Evolutionary conservation across 2,329 filamentous ascomycete species (phyloP), one percentile per base, ranked within the genome.

Genomic region (Claviceps arundinis): DNA sequence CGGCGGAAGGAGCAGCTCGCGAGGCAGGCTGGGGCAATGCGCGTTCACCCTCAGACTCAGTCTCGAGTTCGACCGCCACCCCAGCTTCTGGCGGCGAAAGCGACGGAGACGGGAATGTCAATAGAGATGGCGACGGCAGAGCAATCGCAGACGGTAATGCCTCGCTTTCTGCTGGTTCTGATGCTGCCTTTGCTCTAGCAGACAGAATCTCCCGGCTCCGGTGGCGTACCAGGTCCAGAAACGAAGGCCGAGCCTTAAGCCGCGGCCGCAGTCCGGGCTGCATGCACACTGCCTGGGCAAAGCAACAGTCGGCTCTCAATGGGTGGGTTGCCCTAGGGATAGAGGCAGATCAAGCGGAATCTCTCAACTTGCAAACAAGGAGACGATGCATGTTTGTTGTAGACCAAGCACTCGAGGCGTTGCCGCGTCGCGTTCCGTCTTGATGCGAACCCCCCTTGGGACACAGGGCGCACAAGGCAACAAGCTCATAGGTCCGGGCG

Each of bases 181-280:
- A 13, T 7, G 24, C 42, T 3, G 17, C 22, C 19, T 9, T 26
- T n/a, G 43, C 22, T 14, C 7, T 26, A 30, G 17, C 48, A 42
- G 50, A 51, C 24, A 52, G 50, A 19, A 24, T 46, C 30, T 53
- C 53, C 59, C 60, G 60, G 61, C 61, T 66, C 54, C 61, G 61
- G 58, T 66, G 61, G 55, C 68, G 67, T 57, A 73, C 65, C 54
- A 78, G 68, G 55, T 78, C 75, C 64, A 78, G 70, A 58, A 78
- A 65, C 56, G 74, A 77, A 59, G 72, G 74, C 66, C 74, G 70
- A 60, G 73, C 71, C 73, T 69, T 73, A 58, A 78, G 66, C 55
- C 67, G 69, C 50, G 72, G 72, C 53, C 68, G 69, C 54, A 77
- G 67, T 66, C 75, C 75, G 61, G 75, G 65, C 56, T 73, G 70